Evolutionary conservation across 768 basidiomycete species (phyloP), one percentile per base, ranked within the genome.

Genomic region (Cubamyces sp.): DNA sequence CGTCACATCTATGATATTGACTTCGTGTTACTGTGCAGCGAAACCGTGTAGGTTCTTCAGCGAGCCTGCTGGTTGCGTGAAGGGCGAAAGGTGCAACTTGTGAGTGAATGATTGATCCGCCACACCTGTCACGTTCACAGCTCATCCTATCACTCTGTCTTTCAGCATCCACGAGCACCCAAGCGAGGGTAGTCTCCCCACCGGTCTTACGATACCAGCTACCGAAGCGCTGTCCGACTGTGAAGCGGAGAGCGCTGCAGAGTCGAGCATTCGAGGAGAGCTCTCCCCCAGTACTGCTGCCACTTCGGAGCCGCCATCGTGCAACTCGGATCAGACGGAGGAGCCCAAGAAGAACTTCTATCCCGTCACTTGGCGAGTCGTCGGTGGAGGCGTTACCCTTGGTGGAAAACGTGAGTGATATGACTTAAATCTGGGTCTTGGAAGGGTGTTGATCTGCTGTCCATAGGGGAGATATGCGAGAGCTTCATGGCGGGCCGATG

Each of bases 301-400:
- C 15, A 57, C 61, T 12, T 56, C 53, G 19, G 48, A 61, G 21
- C 46, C 41, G 2, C 40, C 50, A 3, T 16, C 53, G 18, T 46
- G 26, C 16, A 30, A 34, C 21, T 43, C 50, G 37, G 26, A 39
- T 9, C 14, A 21, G 19, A 68, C 54, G 11, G 70, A 74, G 37
- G 79, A 80, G 45, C 77, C 78, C 34, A 75, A 70, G 63, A 73
- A 68, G 43, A 68, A 84, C 60, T 87, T 77, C 71, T 87, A 84
- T 66, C 88, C 88, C 26, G 79, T 91, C 48, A 79, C 82, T 4
- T 91, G 90, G 90, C 81, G 90, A 45, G 88, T 91, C 14, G 87
- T 91, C 53, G 88, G 90, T 0, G 90, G 90, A 15, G 90, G 90
- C 3, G 90, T 91, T n/a, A 79, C 83, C 73, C 80, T 91, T 79